phyloP scores from a whole-genome alignment of 192 early-diverging fungal species.

The Funneliformis mosseae region DNA sequence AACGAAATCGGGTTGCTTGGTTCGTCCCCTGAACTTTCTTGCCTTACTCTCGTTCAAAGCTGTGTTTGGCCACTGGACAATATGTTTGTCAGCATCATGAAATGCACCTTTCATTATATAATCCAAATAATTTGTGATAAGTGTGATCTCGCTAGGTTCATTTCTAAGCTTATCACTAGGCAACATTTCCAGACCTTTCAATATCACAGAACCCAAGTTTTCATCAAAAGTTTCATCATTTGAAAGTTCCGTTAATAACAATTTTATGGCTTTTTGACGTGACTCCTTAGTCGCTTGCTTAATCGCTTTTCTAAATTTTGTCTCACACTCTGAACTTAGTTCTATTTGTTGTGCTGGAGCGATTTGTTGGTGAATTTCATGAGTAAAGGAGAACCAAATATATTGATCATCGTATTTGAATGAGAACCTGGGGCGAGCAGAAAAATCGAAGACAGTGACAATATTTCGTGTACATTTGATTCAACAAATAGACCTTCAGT shows the following conservation, averaged over 20 bases:
- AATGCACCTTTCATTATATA: conserved; percentile 19
- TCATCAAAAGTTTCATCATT: conserved; percentile 10
- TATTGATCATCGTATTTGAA: conserved; percentile 24
- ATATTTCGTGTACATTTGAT: conserved; percentile 34
- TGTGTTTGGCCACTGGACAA: conserved; percentile 23
- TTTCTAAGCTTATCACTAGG: conserved; percentile 16
- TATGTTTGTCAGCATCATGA: conserved; percentile 24
- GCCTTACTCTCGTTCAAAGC: conserved; percentile 28
- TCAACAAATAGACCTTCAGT: not conserved
- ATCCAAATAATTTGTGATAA: conserved; percentile 18
- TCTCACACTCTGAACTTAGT: conserved; percentile 14
- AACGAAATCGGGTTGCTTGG: conserved; percentile 28
- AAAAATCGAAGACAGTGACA: conserved; percentile 19
- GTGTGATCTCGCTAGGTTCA: conserved; percentile 25
- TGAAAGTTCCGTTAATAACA: conserved; percentile 5
- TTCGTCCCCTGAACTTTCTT: conserved; percentile 2
- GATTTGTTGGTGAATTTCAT: conserved; percentile 28
- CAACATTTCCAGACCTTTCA: conserved; percentile 17
- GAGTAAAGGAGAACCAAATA: conserved; percentile 17
- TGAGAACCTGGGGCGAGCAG: not conserved
- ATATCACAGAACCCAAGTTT: conserved; percentile 16
- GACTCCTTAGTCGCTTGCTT: not conserved
- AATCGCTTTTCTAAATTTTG: conserved; percentile 23
- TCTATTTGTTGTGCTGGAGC: conserved; percentile 6
- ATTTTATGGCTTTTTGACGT: not conserved